These are phyloP conservation scores for Lathyrus tuberosus DNA, from an alignment of 306 rosid species.

Conservation along the genomic window DNA sequence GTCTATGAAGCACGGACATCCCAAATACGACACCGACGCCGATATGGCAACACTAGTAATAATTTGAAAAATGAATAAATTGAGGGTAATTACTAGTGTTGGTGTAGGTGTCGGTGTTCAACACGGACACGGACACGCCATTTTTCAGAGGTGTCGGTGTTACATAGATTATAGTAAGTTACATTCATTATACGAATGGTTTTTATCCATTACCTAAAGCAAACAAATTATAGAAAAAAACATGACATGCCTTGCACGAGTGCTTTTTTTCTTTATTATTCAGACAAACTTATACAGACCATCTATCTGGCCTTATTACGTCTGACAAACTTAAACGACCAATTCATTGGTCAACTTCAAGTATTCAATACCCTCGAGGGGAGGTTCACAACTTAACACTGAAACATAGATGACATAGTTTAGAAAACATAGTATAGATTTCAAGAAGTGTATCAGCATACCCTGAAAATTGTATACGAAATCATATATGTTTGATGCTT, in stretches of 20 bases:
- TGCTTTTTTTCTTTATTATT: slow-evolving; percentile 70
- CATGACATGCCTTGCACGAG: slow-evolving; percentile 54
- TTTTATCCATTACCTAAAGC: slow-evolving; percentile 31
- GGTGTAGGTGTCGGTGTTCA: too few relatives aligned
- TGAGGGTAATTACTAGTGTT: too few relatives aligned
- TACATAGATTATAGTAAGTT: too few relatives aligned
- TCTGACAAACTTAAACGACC: too few relatives aligned
- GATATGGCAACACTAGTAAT: too few relatives aligned
- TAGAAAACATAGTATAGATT: not conserved
- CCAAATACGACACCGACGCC: too few relatives aligned
- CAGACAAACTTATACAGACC: slow-evolving; percentile 67
- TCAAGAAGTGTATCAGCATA: slow-evolving; percentile 33
- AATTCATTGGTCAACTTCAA: slow-evolving; percentile 54
- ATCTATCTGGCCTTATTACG: too few relatives aligned
- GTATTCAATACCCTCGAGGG: slow-evolving; percentile 52
- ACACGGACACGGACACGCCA: too few relatives aligned
- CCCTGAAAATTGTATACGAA: slow-evolving; percentile 30
- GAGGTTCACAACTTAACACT: slow-evolving; percentile 83
- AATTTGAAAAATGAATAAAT: too few relatives aligned
- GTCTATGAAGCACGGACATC: too few relatives aligned
- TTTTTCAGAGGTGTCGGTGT: too few relatives aligned
- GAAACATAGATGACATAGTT: slow-evolving; percentile 21
- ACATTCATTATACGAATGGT: slow-evolving; percentile 1
- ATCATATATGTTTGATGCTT: slow-evolving; percentile 46
- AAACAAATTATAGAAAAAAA: not conserved